These are phyloP conservation scores for Globomyces pollinis-pini DNA, from an alignment of 192 early-diverging fungal genomes.

Conservation along the genomic window DNA sequence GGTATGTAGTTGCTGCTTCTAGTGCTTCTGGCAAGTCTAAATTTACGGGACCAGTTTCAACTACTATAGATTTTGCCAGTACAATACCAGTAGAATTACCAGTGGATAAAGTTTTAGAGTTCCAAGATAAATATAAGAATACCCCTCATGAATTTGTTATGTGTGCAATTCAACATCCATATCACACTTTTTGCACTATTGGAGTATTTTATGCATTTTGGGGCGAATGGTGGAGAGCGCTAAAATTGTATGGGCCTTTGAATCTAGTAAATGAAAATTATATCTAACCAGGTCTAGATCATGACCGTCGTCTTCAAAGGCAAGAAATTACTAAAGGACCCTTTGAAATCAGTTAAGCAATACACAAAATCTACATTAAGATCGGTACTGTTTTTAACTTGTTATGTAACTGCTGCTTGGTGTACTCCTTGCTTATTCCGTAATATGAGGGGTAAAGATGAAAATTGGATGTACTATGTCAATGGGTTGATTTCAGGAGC, in stretches of 20 bases:
- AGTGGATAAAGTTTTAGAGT: constrained; percentile 9
- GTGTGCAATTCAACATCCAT: constrained; percentile 30
- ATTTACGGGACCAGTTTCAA: constrained; percentile 9
- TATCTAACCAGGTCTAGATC: too few relatives aligned
- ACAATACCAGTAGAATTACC: constrained; percentile 16
- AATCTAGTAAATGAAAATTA: constrained; percentile 11
- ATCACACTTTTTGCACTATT: constrained; percentile 11
- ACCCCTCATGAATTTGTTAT: constrained; percentile 26
- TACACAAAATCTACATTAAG: constrained; percentile 15
- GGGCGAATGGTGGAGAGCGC: constrained; percentile 20
- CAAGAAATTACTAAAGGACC: constrained; percentile 20
- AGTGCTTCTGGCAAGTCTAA: constrained; percentile 10
- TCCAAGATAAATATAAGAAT: constrained; percentile 19
- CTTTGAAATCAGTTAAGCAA: constrained; percentile 9
- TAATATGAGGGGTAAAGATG: constrained; percentile 1
- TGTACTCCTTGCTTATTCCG: constrained; percentile 24
- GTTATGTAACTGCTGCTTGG: constrained; percentile 34
- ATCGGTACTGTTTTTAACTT: constrained; percentile 24
- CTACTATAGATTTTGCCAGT: constrained; percentile 13
- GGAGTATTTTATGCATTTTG: constrained; percentile 17
- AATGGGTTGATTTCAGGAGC: constrained; percentile 53
- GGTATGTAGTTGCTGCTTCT: constrained; percentile 3
- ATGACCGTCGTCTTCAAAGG: constrained; percentile 31
- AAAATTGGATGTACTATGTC: constrained; percentile 35
- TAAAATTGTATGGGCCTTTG: constrained; percentile 28